Conservation (phyloP, 2,329 filamentous ascomycete species). For the Gaeumannomyces tritici region DNA sequence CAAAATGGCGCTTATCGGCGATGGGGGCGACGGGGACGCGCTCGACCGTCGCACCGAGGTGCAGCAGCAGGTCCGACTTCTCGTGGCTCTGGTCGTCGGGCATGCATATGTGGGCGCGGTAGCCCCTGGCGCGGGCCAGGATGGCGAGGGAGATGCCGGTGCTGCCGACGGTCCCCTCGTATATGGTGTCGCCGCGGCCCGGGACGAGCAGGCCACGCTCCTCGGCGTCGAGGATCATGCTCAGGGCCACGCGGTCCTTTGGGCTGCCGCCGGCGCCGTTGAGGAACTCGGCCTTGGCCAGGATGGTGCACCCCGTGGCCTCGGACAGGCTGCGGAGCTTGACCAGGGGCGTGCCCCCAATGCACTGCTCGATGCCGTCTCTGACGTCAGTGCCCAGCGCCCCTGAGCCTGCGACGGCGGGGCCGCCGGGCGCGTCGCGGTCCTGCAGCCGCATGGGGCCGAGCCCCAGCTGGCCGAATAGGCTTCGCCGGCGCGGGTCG, state of each 20-base stretch:
- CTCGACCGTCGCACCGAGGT: constrained; percentile 88
- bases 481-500: constrained; percentile 23
- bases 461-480: constrained; percentile 22
- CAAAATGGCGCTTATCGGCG: constrained; percentile 86
- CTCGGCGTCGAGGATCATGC: constrained; percentile 80
- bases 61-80: constrained; percentile 80
- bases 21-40: constrained; percentile 86
- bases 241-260: constrained; percentile 89
- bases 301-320: constrained; percentile 78
- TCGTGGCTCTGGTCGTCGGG: constrained; percentile 82
- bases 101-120: constrained; percentile 95
- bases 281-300: constrained; percentile 92
- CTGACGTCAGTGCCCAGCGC: constrained; percentile 34
- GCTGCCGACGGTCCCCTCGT: constrained; percentile 93
- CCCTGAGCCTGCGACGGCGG: constrained; percentile 6
- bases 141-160: constrained; percentile 93
- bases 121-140: constrained; percentile 78
- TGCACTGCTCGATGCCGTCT: constrained; percentile 80
- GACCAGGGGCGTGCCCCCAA: constrained; percentile 87
- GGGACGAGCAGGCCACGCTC: constrained; percentile 65
- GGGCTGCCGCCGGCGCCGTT: constrained; percentile 91
- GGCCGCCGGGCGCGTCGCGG: constrained; percentile 18
- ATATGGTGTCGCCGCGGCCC: constrained; percentile 82
- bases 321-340: constrained; percentile 77
- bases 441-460: constrained; percentile 45